phyloP scores from a whole-genome alignment of 495 filamentous ascomycete genomes.

The Tuber indicum region DNA sequence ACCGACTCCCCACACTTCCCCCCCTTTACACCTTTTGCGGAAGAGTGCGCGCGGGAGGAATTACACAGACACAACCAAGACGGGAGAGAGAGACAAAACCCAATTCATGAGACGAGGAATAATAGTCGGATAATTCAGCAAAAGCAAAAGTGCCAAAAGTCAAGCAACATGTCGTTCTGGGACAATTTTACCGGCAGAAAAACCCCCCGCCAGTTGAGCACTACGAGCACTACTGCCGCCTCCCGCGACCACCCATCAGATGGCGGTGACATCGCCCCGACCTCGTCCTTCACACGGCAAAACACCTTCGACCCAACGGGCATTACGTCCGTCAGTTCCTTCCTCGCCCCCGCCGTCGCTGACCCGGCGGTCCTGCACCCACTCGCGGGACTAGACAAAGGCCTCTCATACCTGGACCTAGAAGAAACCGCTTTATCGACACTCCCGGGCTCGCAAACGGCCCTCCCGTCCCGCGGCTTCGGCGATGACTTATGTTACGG shows the following conservation, averaged over 20 bases:
- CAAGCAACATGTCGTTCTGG: slow-evolving; percentile 33
- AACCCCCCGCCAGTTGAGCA: neutral
- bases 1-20: neutral
- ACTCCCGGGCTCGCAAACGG: slow-evolving; percentile 76
- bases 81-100: neutral
- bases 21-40: neutral
- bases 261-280: slow-evolving; percentile 33
- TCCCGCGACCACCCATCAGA: slow-evolving; percentile 21
- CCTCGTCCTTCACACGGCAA: slow-evolving; percentile 25
- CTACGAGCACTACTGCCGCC: neutral
- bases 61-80: neutral
- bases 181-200: slow-evolving; percentile 34
- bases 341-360: slow-evolving; percentile 51
- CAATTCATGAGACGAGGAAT: neutral
- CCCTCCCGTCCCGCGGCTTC: slow-evolving; percentile 90
- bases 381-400: slow-evolving; percentile 85
- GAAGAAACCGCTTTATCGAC: slow-evolving; percentile 85
- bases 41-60: neutral
- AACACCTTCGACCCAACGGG: slow-evolving; percentile 21
- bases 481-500: slow-evolving; percentile 98
- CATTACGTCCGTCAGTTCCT: slow-evolving; percentile 24
- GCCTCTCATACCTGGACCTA: slow-evolving; percentile 85
- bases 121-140: neutral
- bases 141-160: neutral
- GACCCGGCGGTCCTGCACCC: slow-evolving; percentile 87